A percentile compares a stretch with the other conserved stretches of the same genome.
Conservation (phyloP, 805 yeast species). For the Yarrowia yakushimensis region DNA sequence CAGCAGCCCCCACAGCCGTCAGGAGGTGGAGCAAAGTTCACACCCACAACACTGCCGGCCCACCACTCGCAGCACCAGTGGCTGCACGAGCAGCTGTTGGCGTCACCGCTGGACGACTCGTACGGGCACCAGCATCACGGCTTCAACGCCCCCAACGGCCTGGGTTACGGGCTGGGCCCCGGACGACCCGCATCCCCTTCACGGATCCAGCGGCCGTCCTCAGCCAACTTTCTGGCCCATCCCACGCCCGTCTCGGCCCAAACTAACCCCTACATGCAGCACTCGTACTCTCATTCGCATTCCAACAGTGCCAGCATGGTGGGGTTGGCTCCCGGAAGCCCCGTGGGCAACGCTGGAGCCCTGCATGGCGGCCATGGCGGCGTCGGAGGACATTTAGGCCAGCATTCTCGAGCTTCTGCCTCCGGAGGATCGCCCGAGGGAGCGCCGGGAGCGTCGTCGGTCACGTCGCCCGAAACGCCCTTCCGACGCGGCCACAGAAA, state of each 20-base stretch:
- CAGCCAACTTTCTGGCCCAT: slow-evolving; percentile 16
- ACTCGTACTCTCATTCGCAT: slow-evolving; percentile 17
- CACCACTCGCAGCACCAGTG: slow-evolving; percentile 28
- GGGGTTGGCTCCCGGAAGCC: neutral
- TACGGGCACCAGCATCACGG: neutral
- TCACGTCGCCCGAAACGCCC: slow-evolving; percentile 11
- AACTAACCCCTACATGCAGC: slow-evolving; percentile 28
- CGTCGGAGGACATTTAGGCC: neutral
- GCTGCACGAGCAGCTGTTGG: slow-evolving; percentile 28
- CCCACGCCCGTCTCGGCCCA: slow-evolving; percentile 31
- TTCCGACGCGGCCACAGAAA: slow-evolving; percentile 34
- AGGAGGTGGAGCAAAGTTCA: neutral
- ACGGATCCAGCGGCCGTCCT: slow-evolving; percentile 19
- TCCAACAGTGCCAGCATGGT: slow-evolving; percentile 23
- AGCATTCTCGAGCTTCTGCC: neutral
- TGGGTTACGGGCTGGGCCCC: slow-evolving; percentile 5
- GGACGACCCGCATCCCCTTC: neutral
- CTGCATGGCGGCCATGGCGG: neutral
- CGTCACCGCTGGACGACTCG: slow-evolving; percentile 14
- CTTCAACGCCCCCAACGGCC: neutral
- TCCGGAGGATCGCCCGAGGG: neutral
- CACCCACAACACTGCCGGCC: slow-evolving; percentile 21
- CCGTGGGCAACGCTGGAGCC: neutral
- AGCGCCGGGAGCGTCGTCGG: neutral
- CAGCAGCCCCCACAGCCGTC: slow-evolving; percentile 5